Conservation (phyloP, 2,329 filamentous ascomycete species). For the Paracoccidioides lutzii region DNA sequence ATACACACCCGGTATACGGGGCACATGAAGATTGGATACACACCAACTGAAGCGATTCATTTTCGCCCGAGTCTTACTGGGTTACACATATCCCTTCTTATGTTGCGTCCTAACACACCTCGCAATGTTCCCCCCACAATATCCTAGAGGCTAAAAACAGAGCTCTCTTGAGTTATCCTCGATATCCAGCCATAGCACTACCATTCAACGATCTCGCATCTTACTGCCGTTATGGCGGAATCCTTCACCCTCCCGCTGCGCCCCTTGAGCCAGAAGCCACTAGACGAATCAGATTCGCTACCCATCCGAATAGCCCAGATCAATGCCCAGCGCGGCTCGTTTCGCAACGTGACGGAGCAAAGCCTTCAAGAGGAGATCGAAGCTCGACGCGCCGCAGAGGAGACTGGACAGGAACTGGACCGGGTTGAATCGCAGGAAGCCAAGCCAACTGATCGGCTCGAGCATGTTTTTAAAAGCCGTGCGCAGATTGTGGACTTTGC, state of each 20-base stretch:
- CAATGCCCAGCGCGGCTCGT: constrained; percentile 64
- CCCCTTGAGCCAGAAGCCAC: constrained; percentile 30
- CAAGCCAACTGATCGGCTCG: constrained; percentile 26
- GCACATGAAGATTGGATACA: too few species aligned
- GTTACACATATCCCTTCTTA: too few species aligned
- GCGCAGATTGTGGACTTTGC: constrained; percentile 34
- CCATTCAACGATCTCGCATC: not conserved
- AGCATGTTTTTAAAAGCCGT: constrained; percentile 32
- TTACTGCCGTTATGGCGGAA: constrained; percentile 21
- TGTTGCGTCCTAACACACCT: too few species aligned
- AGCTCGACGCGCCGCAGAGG: constrained; percentile 29
- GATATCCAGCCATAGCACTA: not conserved
- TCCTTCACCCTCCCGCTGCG: constrained; percentile 47
- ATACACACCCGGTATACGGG: too few species aligned
- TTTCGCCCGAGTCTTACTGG: too few species aligned
- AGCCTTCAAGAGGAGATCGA: constrained; percentile 57
- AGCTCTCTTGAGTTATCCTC: too few species aligned
- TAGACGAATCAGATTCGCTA: constrained; percentile 35
- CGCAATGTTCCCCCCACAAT: too few species aligned
- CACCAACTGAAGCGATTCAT: too few species aligned
- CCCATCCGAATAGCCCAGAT: constrained; percentile 66
- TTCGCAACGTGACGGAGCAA: constrained; percentile 65
- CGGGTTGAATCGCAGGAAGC: constrained; percentile 24
- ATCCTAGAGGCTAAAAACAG: too few species aligned
- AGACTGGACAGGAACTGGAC: constrained; percentile 36